phyloP scores from a whole-genome alignment of 2,329 filamentous ascomycete species.

The Emmonsiellopsis sp. region DNA sequence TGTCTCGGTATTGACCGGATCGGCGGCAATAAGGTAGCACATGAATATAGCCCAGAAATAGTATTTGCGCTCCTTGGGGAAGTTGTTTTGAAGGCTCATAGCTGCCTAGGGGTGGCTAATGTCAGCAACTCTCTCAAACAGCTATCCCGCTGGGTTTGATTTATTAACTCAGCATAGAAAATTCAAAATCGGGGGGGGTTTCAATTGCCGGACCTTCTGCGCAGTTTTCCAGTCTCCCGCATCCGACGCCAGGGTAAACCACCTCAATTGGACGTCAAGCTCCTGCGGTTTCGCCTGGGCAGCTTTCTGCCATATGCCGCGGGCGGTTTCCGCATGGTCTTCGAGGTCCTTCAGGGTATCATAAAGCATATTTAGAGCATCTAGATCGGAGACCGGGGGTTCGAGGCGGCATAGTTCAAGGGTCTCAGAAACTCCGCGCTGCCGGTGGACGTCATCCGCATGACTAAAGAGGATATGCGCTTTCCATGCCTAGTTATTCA shows the following conservation, averaged over 20 bases:
- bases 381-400: conserved; percentile 35
- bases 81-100: conserved; percentile 41
- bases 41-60: conserved; percentile 42
- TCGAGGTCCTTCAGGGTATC: conserved; percentile 28
- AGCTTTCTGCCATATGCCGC: conserved; percentile 38
- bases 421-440: conserved; percentile 35
- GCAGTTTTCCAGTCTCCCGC: conserved; percentile 37
- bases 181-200: background rate
- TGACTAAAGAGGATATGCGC: conserved; percentile 32
- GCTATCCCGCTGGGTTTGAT: background rate
- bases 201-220: conserved; percentile 34
- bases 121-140: conserved; percentile 14
- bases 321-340: conserved; percentile 25
- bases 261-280: conserved; percentile 33
- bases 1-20: conserved; percentile 27
- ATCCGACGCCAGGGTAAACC: conserved; percentile 35
- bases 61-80: conserved; percentile 38
- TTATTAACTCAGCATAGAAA: background rate
- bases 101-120: conserved; percentile 29
- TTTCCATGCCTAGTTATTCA: conserved; percentile 30
- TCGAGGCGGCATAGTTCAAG: conserved; percentile 33
- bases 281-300: conserved; percentile 35
- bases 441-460: conserved; percentile 31
- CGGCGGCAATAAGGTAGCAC: conserved; percentile 32
- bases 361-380: conserved; percentile 35